These are phyloP conservation scores for Novymonas esmeraldas DNA, from an alignment of 208 protist genomes.

Conservation along the genomic window DNA sequence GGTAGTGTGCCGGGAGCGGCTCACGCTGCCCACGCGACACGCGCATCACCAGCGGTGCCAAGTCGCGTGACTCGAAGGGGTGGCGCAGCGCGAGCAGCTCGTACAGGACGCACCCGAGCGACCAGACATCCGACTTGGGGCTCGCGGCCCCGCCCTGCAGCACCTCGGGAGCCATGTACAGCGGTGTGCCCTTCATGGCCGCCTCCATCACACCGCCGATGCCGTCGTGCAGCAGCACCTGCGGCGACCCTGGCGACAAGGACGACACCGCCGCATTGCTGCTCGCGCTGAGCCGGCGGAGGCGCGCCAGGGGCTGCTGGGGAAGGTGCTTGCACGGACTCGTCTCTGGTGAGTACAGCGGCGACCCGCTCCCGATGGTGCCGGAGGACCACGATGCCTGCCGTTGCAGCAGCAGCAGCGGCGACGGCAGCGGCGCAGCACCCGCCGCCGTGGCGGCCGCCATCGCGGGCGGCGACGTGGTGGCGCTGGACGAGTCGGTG, in stretches of 20 bases:
- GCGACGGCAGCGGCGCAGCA: background rate
- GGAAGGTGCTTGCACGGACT: background rate
- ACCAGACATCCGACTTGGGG: slow-evolving; percentile 89
- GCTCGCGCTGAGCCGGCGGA: background rate
- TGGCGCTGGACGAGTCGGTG: slow-evolving; percentile 5
- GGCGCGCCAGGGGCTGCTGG: background rate
- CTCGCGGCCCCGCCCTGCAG: slow-evolving; percentile 74
- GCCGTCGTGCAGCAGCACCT: background rate
- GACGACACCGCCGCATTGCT: slow-evolving; percentile 4
- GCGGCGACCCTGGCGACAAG: background rate
- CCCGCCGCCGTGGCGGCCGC: background rate
- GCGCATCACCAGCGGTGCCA: slow-evolving; percentile 74
- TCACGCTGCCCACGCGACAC: slow-evolving; percentile 71
- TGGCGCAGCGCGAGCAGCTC: slow-evolving; percentile 87
- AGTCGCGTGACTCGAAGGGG: slow-evolving; percentile 82
- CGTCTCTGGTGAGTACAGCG: background rate
- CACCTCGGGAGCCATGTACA: slow-evolving; percentile 95
- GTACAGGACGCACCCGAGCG: slow-evolving; percentile 92
- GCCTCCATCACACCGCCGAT: slow-evolving; percentile 21
- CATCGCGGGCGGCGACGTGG: slow-evolving; percentile 5
- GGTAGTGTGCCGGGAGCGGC: slow-evolving; percentile 76
- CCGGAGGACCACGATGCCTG: slow-evolving; percentile 5
- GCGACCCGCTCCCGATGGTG: background rate
- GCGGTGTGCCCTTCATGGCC: slow-evolving; percentile 93
- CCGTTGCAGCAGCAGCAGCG: background rate